Conservation (phyloP, 2,329 filamentous ascomycete genomes). For the Penicillium sp. region DNA sequence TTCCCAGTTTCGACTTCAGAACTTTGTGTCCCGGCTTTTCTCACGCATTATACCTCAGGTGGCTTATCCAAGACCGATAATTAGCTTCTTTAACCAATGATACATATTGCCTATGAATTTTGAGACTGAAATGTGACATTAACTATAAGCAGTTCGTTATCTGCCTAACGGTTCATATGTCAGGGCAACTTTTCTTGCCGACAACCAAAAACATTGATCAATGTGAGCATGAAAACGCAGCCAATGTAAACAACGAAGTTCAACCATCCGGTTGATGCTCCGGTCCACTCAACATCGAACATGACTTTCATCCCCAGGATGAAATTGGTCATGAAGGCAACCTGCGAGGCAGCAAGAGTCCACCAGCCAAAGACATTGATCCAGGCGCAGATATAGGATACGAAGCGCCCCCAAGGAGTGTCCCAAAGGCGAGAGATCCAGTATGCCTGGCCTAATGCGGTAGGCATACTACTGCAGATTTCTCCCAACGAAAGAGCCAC, state of each 20-base stretch:
- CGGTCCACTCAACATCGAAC: constrained; percentile 51
- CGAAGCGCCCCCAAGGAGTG: constrained; percentile 45
- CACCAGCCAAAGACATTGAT: constrained; percentile 62
- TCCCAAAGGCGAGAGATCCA: constrained; percentile 52
- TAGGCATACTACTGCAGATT: constrained; percentile 59
- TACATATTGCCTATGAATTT: too few species aligned
- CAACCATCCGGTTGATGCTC: constrained; percentile 50
- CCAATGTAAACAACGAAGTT: constrained; percentile 56
- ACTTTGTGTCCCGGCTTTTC: too few species aligned
- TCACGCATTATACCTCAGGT: too few species aligned
- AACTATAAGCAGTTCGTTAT: too few species aligned
- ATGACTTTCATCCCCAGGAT: constrained; percentile 56
- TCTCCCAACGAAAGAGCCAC: constrained; percentile 57
- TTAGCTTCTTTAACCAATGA: too few species aligned
- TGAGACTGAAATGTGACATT: too few species aligned
- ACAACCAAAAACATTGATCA: constrained; percentile 54
- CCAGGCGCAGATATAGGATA: constrained; percentile 58
- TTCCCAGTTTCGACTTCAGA: too few species aligned
- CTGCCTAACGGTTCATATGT: too few species aligned
- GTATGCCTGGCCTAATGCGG: constrained; percentile 59
- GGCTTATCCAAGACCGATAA: too few species aligned
- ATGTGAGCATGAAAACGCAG: constrained; percentile 49
- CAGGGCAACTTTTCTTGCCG: constrained; percentile 47
- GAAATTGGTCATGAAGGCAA: constrained; percentile 60
- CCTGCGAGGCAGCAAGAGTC: constrained; percentile 55